phyloP scores from a whole-genome alignment of 306 rosid genomes.

The Bauhinia variegata region DNA sequence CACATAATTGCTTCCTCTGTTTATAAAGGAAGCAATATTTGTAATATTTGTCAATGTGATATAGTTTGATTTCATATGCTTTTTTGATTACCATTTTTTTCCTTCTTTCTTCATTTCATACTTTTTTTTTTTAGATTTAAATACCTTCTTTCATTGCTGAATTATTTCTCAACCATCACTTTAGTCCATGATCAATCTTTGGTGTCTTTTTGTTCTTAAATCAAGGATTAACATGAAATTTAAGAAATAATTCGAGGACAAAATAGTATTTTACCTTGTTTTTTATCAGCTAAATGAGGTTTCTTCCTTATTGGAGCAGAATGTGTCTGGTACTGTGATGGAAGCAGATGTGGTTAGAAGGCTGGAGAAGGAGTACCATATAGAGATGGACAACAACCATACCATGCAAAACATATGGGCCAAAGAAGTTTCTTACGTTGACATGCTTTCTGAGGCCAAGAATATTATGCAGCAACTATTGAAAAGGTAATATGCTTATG shows the following conservation, averaged over 20 bases:
- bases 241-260: too few relatives aligned
- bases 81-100: background rate
- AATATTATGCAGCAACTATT: constrained; percentile 52
- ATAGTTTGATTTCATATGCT: background rate
- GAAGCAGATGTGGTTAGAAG: constrained; percentile 52
- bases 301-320: constrained; percentile 54
- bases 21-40: too few relatives aligned
- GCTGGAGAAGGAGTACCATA: constrained; percentile 49
- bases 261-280: constrained; percentile 15
- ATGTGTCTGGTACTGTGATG: constrained; percentile 57
- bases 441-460: constrained; percentile 58
- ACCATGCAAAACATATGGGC: constrained; percentile 64
- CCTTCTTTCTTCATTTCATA: constrained; percentile 18
- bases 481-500: constrained; percentile 34
- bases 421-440: constrained; percentile 49
- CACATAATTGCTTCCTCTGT: too few relatives aligned
- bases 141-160: too few relatives aligned
- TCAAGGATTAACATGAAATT: too few relatives aligned
- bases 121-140: background rate
- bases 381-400: constrained; percentile 44
- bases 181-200: too few relatives aligned
- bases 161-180: too few relatives aligned
- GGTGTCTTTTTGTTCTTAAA: too few relatives aligned
- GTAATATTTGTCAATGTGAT: too few relatives aligned
- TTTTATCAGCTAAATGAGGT: constrained; percentile 23